Conservation (phyloP, 2,329 filamentous ascomycete species). For the Ophiostoma sp. region DNA sequence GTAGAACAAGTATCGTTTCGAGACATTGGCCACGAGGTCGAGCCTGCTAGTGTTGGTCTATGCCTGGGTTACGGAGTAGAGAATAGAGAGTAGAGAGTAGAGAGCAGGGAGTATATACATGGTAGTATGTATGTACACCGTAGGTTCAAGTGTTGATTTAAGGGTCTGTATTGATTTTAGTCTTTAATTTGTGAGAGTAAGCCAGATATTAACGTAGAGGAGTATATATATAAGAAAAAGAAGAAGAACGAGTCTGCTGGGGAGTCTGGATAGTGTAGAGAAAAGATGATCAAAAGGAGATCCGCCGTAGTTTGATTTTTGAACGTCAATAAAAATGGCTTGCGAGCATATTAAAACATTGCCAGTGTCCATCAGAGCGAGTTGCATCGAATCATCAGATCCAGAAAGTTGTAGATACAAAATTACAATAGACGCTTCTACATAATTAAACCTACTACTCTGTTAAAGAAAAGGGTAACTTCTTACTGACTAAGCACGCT, state of each 20-base stretch:
- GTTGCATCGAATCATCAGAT: background rate
- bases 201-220: background rate
- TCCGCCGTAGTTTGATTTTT: background rate
- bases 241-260: background rate
- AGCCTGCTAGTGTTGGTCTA: background rate
- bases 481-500: background rate
- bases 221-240: background rate
- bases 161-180: too few relatives aligned
- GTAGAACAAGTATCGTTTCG: conserved; percentile 5
- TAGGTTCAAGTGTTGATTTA: too few relatives aligned
- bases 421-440: background rate
- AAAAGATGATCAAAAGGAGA: background rate
- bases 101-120: too few relatives aligned
- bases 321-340: background rate
- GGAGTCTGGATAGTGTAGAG: background rate
- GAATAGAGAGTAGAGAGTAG: too few relatives aligned
- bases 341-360: background rate
- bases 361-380: background rate
- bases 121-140: too few relatives aligned
- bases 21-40: conserved; percentile 1
- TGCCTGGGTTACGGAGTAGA: too few relatives aligned
- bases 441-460: too few relatives aligned
- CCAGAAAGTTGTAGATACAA: background rate
- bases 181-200: too few relatives aligned
- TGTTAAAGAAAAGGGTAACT: too few relatives aligned